A percentile compares a stretch with the other conserved stretches of the same genome.
Conservation (phyloP, 768 basidiomycete species). For the Paxillus involutus region DNA sequence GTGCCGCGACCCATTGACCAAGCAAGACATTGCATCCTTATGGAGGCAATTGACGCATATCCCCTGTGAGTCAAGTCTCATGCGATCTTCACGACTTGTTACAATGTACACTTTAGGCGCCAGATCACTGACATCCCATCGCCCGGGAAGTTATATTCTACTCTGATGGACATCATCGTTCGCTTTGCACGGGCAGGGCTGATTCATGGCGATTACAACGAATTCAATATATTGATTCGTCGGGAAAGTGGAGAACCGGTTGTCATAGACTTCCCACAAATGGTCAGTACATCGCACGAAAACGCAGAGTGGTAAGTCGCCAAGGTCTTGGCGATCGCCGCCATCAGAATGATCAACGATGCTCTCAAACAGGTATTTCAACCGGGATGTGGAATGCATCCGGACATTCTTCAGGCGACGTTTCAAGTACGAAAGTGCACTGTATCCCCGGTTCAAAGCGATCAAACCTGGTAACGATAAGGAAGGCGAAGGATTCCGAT, state of each 20-base stretch:
- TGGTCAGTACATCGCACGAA: constrained; percentile 95
- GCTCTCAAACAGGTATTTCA: constrained; percentile 80
- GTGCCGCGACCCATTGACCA: constrained; percentile 95
- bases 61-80: constrained; percentile 66
- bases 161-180: constrained; percentile 93
- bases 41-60: constrained; percentile 95
- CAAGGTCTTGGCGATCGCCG: constrained; percentile 11
- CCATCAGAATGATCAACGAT: constrained; percentile 7
- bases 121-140: constrained; percentile 82
- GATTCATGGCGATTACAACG: constrained; percentile 99
- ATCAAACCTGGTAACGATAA: constrained; percentile 29
- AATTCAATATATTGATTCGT: constrained; percentile 96
- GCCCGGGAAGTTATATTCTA: constrained; percentile 88
- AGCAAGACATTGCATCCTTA: constrained; percentile 90
- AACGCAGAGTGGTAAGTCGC: constrained; percentile 89
- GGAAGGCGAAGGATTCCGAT: constrained; percentile 57
- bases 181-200: constrained; percentile 90
- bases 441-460: constrained; percentile 82
- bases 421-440: constrained; percentile 87
- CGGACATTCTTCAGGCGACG: constrained; percentile 87
- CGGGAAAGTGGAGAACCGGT: constrained; percentile 75
- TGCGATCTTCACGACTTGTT: background rate
- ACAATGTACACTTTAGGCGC: constrained; percentile 50
- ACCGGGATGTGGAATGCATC: constrained; percentile 97
- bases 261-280: constrained; percentile 98